A percentile compares a stretch with the other conserved stretches of the same genome.
These are phyloP conservation scores for Rhodamnia argentea DNA, from an alignment of 345 rosid genomes.

Conservation along the genomic window DNA sequence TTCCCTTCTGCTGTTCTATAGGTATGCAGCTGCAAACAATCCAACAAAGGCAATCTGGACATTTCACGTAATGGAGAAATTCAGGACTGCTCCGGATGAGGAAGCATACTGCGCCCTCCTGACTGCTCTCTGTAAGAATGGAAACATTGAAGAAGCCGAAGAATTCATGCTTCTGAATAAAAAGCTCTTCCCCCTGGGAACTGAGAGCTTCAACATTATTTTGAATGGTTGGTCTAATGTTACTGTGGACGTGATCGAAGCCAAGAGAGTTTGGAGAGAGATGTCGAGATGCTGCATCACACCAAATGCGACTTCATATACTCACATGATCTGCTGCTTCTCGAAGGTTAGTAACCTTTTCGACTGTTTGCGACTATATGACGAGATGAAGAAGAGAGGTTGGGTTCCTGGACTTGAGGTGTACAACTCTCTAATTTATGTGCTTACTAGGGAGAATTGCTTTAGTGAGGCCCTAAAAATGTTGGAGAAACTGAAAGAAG, in stretches of 20 bases:
- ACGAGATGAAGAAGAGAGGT: constrained; percentile 86
- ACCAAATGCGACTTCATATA: constrained; percentile 57
- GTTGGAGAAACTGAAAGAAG: constrained; percentile 47
- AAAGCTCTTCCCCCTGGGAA: constrained; percentile 60
- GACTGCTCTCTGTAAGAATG: constrained; percentile 53
- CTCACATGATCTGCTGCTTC: constrained; percentile 73
- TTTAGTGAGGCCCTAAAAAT: constrained; percentile 54
- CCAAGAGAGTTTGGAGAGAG: constrained; percentile 85
- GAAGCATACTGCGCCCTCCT: constrained; percentile 58
- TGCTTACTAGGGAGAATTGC: constrained; percentile 64
- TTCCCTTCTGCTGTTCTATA: neutral
- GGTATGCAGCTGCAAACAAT: constrained; percentile 75
- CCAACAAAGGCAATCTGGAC: constrained; percentile 63
- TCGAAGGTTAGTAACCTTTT: constrained; percentile 78
- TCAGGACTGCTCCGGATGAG: constrained; percentile 57
- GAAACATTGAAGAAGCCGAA: constrained; percentile 88
- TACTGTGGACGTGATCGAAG: constrained; percentile 55
- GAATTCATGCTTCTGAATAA: constrained; percentile 77
- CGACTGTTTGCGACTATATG: constrained; percentile 67
- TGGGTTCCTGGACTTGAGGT: constrained; percentile 49
- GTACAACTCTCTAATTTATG: constrained; percentile 64
- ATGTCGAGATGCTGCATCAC: constrained; percentile 59
- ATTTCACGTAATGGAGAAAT: constrained; percentile 67
- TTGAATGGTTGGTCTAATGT: constrained; percentile 78
- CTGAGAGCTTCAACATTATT: constrained; percentile 59